Base-by-base conservation (phyloP, 768 basidiomycete species). In the Xerocomus potaroensis region DNA sequence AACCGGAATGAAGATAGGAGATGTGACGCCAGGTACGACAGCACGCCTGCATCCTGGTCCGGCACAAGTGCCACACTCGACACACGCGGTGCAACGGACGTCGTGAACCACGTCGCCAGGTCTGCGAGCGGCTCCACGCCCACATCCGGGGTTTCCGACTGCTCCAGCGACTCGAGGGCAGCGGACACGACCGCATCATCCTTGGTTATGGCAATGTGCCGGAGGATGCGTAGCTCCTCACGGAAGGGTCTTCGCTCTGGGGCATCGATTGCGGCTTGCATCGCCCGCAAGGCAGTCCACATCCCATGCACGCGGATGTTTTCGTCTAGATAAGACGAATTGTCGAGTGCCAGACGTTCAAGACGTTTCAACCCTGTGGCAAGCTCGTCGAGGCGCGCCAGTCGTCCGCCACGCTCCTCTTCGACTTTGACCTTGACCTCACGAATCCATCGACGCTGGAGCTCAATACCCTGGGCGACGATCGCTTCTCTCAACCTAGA, bases 391-490 rank as follows among this genome's bases (percentile, higher is more conserved):
- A 99, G 82, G 67, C 93, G 96, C 36, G 92, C 87, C 9, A 99
- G 78, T 45, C 96, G 87, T 11, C 93, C 93, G 14, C 92, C 92
- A 35, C 96, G 91, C 67, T 99, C 96, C 61, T 91, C 81, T 68
- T 99, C 95, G 47, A 99, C 94, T 53, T 84, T 87, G 41, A 93
- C 78, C 71, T 97, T 96, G 74, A 98, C 84, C 48, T 97, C 92
- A 26, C 91, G 83, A 33, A 99, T 88, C 94, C 95, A 98, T 44
- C 91, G 80, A 41, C 93, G 84, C 64, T 98, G 96, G 19, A 98
- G 81, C 69, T 98, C 96, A 59, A 99, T 92, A 15, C 94, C 96
- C 65, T 98, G 94, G 3, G 93, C 87, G 41, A 98, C 78, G 43
- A 98, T 91, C 64, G 95, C 93, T 64, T 95, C 91, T 64, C 86